Base-by-base conservation (phyloP, 768 basidiomycete species). In the Kwoniella mangroviensis region DNA sequence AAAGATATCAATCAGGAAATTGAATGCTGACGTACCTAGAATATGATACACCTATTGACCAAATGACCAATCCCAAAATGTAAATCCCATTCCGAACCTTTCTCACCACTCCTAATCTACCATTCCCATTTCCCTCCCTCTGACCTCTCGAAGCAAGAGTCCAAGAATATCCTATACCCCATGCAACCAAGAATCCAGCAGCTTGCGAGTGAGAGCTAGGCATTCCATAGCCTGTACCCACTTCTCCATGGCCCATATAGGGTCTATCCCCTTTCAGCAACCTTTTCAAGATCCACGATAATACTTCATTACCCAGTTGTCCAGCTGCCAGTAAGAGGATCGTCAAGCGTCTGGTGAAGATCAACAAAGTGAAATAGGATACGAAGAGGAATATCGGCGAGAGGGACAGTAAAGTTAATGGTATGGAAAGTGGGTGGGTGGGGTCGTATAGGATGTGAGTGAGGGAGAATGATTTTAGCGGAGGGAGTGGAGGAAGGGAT, bases 321-420 rank as follows among this genome's bases (percentile, higher is more conserved):
- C 81, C 81, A 7, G 75, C 49, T 1, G 71, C 72, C 10, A 82
- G 73, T 41, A 79, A 63, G 21, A 78, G 41, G 54, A 77, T 70
- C 9, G 78, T 78, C 2, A 82, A 62, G 11, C 75, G 72, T 13
- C 81, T 73, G 10, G 75, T 79, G 74, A 81, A 78, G 53, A 82
- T 68, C 21, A 78, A 21, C 6, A 82, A 63, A 13, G 81, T 79
- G 55, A 79, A 74, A 70, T 82, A 81, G 10, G 80, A 74, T 24
- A 81, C 80, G 68, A 82, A 82, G 26, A 82, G 74, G 74, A 82
- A 82, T 56, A 82, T 78, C 1, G 81, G 81, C 2, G 77, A 75
- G 49, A 82, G 74, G 17, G 80, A 79, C 19, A 81, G 64, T 56
- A 82, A 74, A 11, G 79, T 79, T 9, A 82, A 66, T 2, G 79